Evolutionary conservation across 345 rosid genomes (phyloP).

Genomic region (Kernera saxatilis): DNA sequence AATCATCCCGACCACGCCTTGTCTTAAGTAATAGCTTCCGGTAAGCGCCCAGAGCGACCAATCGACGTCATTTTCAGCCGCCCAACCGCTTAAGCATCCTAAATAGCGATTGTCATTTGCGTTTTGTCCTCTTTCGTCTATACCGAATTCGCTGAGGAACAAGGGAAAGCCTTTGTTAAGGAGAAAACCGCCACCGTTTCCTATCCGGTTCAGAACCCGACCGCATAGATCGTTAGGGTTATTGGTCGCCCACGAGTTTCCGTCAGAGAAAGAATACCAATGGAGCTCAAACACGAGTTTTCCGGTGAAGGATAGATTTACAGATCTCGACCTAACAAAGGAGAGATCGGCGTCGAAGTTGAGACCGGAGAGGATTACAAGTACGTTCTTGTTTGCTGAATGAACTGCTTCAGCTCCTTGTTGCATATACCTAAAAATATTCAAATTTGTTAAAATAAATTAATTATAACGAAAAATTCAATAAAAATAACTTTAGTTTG

Average conservation of each 20-base stretch:
- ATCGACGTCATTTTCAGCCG: conserved; percentile 76
- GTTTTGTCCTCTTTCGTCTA: conserved; percentile 65
- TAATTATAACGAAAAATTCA: not conserved
- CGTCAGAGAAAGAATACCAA: conserved; percentile 77
- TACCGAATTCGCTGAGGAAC: conserved; percentile 72
- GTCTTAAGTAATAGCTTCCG: conserved; percentile 78
- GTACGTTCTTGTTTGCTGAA: conserved; percentile 74
- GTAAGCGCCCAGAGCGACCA: conserved; percentile 83
- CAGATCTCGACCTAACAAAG: conserved; percentile 42
- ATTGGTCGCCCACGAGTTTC: conserved; percentile 60
- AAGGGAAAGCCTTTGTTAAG: conserved; percentile 63
- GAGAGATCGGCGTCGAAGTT: conserved; percentile 68
- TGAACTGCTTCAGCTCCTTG: conserved; percentile 92
- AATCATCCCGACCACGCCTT: conserved; percentile 54
- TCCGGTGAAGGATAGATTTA: conserved; percentile 45
- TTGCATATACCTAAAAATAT: conserved; percentile 53
- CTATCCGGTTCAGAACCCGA: conserved; percentile 43
- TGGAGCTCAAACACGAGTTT: conserved; percentile 81
- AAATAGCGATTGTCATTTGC: conserved; percentile 59
- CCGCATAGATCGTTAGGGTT: conserved; percentile 81
- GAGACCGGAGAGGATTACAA: conserved; percentile 84
- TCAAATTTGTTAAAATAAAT: not conserved
- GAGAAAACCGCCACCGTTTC: conserved; percentile 57
- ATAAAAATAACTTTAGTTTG: not conserved
- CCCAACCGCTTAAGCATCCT: conserved; percentile 60